These are phyloP conservation scores for Coleophoma cylindrospora DNA, from an alignment of 2,329 filamentous ascomycete genomes.

Conservation along the genomic window DNA sequence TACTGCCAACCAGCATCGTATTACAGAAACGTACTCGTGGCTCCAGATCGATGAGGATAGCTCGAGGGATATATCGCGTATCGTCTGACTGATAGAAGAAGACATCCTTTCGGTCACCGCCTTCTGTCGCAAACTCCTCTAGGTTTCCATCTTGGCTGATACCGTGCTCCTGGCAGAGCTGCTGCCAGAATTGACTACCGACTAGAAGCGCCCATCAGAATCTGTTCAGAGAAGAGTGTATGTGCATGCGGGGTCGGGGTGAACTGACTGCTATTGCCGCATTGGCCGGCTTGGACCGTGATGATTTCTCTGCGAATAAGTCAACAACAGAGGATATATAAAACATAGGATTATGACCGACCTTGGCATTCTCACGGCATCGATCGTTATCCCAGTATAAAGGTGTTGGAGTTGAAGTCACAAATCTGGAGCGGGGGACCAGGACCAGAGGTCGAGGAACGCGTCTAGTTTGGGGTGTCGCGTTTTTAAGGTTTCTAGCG, in stretches of 20 bases:
- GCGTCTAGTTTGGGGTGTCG: not conserved
- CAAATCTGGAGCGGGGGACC: not conserved
- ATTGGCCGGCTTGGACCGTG: constrained; percentile 97
- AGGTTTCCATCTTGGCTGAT: constrained; percentile 97
- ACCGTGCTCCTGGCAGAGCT: constrained; percentile 95
- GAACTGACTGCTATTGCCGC: constrained; percentile 94
- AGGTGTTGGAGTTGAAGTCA: not conserved
- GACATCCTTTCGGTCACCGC: constrained; percentile 96
- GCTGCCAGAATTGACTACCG: constrained; percentile 98
- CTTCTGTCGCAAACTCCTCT: constrained; percentile 95
- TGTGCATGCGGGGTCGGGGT: constrained; percentile 7
- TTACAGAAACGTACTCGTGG: constrained; percentile 58
- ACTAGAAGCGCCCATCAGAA: constrained; percentile 46
- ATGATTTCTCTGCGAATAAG: constrained; percentile 78
- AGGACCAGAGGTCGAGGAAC: not conserved
- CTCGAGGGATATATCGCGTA: constrained; percentile 93
- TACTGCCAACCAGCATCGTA: too few relatives aligned
- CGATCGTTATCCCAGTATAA: not conserved
- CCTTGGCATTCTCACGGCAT: constrained; percentile 26
- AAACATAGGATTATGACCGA: constrained; percentile 6
- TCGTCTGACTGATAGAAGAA: constrained; percentile 99
- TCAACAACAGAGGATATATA: constrained; percentile 4
- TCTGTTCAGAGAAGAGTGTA: not conserved
- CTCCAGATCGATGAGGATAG: constrained; percentile 92
- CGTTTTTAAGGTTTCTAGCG: constrained; percentile 1